These are phyloP conservation scores for Brassica balearica DNA, from an alignment of 441 rosid species.

Conservation along the genomic window DNA sequence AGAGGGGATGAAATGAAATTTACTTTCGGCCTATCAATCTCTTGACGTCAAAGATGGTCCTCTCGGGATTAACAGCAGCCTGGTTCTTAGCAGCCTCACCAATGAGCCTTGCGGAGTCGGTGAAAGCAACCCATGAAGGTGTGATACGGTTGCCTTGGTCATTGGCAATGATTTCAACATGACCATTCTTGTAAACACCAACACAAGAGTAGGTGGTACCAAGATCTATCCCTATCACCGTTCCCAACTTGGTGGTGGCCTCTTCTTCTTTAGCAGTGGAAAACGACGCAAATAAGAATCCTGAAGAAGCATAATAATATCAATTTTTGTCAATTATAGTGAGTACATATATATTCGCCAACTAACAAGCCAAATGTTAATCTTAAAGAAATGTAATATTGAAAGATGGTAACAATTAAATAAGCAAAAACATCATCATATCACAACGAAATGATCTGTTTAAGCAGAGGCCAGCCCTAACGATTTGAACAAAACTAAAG, in stretches of 20 bases:
- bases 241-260: slow-evolving; percentile 77
- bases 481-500: not conserved
- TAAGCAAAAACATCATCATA: not conserved
- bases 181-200: slow-evolving; percentile 95
- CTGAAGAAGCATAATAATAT: slow-evolving; percentile 39
- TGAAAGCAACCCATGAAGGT: slow-evolving; percentile 92
- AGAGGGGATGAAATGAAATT: not conserved
- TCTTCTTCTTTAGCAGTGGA: slow-evolving; percentile 81
- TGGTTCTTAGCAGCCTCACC: slow-evolving; percentile 96
- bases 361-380: not conserved
- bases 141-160: slow-evolving; percentile 98
- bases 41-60: slow-evolving; percentile 87
- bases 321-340: not conserved
- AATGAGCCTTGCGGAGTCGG: slow-evolving; percentile 81
- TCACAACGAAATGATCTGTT: not conserved
- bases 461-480: not conserved
- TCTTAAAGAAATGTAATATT: too few relatives aligned
- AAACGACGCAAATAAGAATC: slow-evolving; percentile 65
- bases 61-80: slow-evolving; percentile 76
- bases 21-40: slow-evolving; percentile 93
- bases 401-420: not conserved
- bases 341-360: not conserved
- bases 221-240: slow-evolving; percentile 89
- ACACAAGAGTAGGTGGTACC: slow-evolving; percentile 94
- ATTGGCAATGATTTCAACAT: slow-evolving; percentile 93